Evolutionary conservation across 768 basidiomycete genomes (phyloP).

Genomic region (Butyriboletus loyo): DNA sequence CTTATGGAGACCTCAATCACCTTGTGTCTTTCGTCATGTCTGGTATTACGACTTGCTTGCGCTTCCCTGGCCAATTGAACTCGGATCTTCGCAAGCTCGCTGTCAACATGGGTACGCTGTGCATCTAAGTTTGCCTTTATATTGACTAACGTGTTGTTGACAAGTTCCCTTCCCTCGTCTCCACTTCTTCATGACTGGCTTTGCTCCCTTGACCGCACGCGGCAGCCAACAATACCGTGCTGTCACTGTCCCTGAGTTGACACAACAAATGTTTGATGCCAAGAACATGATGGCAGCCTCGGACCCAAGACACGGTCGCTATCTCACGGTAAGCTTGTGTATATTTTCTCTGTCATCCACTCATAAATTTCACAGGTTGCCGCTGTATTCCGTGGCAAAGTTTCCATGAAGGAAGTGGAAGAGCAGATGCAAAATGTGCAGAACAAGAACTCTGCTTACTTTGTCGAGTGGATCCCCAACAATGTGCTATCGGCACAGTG

Average conservation of each 20-base stretch:
- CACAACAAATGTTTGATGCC: constrained; percentile 99
- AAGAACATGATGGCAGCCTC: constrained; percentile 99
- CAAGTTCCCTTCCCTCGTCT: constrained; percentile 97
- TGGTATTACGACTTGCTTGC: constrained; percentile 96
- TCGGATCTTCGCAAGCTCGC: constrained; percentile 97
- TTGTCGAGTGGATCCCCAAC: constrained; percentile 99
- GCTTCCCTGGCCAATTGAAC: constrained; percentile 99
- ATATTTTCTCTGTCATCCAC: not conserved
- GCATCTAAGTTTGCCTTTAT: not conserved
- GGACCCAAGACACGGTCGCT: constrained; percentile 94
- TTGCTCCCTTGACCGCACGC: constrained; percentile 90
- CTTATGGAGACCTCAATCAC: constrained; percentile 97
- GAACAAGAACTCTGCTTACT: constrained; percentile 97
- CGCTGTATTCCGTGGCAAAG: constrained; percentile 97
- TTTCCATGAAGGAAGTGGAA: constrained; percentile 99
- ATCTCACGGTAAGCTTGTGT: constrained; percentile 72
- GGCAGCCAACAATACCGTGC: constrained; percentile 95
- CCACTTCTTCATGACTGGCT: constrained; percentile 99
- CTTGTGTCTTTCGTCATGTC: constrained; percentile 98
- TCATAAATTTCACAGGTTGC: constrained; percentile 55
- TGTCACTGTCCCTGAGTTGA: constrained; percentile 95
- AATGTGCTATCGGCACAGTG: constrained; percentile 98
- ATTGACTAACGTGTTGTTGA: constrained; percentile 1
- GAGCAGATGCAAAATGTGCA: constrained; percentile 98
- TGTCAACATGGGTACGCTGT: constrained; percentile 92